A percentile compares a stretch with the other conserved stretches of the same genome.
Evolutionary conservation across 2,329 filamentous ascomycete genomes (phyloP).

Genomic region (Lojkania enalia): DNA sequence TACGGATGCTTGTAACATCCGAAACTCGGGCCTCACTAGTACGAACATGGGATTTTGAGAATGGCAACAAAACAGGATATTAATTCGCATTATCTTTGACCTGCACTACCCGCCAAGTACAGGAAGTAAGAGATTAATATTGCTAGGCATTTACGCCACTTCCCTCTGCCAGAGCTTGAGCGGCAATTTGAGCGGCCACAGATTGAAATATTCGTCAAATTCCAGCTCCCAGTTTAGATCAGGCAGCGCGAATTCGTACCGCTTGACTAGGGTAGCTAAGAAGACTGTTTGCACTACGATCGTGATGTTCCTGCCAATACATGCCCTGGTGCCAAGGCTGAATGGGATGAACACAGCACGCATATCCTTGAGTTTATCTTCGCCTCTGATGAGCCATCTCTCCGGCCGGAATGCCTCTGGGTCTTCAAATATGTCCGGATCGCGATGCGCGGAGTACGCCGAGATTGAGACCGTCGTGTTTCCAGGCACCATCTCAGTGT

Average conservation of each 20-base stretch:
- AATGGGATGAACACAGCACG: conserved; percentile 38
- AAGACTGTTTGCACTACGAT: conserved; percentile 39
- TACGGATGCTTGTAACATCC: no score
- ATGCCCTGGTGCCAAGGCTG: conserved; percentile 32
- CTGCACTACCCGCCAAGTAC: no score
- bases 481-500: conserved; percentile 32
- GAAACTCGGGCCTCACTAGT: no score
- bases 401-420: conserved; percentile 31
- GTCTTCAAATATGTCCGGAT: conserved; percentile 32
- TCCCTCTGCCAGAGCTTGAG: conserved; percentile 44
- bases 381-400: conserved; percentile 44
- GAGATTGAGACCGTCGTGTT: conserved; percentile 39
- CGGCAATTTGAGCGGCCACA: conserved; percentile 43
- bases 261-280: conserved; percentile 37
- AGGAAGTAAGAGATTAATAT: no score
- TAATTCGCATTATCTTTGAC: no score
- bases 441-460: conserved; percentile 54
- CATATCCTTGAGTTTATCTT: conserved; percentile 37
- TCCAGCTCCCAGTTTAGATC: conserved; percentile 40
- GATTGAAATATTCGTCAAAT: conserved; percentile 44
- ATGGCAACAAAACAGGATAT: no score
- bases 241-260: conserved; percentile 45
- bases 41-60: no score
- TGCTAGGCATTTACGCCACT: no score
- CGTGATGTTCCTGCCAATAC: conserved; percentile 37